These are phyloP conservation scores for Ballota nigra DNA, from an alignment of 257 asterid species.

Conservation along the genomic window DNA sequence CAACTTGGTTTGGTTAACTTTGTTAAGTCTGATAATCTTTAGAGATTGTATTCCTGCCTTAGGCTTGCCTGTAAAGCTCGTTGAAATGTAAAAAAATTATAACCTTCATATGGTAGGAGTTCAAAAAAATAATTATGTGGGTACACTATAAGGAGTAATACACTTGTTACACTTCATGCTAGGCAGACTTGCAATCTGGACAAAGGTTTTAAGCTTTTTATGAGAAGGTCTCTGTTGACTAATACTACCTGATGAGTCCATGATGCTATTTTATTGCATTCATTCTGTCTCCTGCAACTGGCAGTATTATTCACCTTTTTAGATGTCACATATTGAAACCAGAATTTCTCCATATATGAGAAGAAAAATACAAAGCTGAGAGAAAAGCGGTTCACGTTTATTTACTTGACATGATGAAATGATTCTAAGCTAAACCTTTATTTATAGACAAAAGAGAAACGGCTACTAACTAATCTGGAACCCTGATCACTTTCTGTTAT, in stretches of 20 bases:
- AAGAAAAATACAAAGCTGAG: too few relatives aligned
- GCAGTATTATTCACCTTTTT: slow-evolving; percentile 5
- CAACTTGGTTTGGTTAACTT: background rate
- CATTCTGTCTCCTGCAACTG: background rate
- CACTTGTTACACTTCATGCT: background rate
- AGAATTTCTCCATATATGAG: too few relatives aligned
- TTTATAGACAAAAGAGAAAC: too few relatives aligned
- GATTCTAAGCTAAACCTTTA: too few relatives aligned
- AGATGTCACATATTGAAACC: background rate
- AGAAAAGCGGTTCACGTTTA: too few relatives aligned
- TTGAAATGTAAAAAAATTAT: background rate
- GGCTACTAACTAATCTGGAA: too few relatives aligned
- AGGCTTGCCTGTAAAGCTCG: background rate
- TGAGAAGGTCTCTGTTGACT: background rate
- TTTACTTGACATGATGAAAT: too few relatives aligned
- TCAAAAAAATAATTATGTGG: background rate
- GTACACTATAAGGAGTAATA: background rate
- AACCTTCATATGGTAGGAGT: background rate
- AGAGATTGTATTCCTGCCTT: background rate
- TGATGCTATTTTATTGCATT: background rate
- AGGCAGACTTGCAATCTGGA: background rate
- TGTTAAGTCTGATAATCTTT: background rate
- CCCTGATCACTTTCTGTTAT: too few relatives aligned
- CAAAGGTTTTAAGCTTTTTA: background rate
- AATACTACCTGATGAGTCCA: background rate